Percentiles rank a stretch among this genome's conserved stretches.
These are phyloP conservation scores for Delphinella strobiligena DNA, from an alignment of 2,329 filamentous ascomycete species.

Conservation along the genomic window DNA sequence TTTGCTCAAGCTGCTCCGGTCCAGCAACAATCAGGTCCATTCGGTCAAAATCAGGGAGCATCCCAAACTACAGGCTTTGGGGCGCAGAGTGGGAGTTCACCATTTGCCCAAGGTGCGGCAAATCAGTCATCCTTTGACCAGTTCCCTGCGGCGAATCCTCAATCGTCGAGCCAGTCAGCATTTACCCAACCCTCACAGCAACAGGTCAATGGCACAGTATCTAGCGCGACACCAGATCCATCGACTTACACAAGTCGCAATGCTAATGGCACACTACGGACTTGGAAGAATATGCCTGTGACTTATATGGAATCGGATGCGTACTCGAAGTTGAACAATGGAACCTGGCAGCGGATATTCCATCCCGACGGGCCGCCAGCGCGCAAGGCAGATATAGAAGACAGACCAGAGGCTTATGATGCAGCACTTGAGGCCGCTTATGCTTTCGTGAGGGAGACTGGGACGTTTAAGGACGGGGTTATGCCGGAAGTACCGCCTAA, in stretches of 20 bases:
- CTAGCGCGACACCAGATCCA: slow-evolving; percentile 15
- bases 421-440: slow-evolving; percentile 52
- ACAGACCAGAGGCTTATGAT: slow-evolving; percentile 45
- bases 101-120: slow-evolving; percentile 19
- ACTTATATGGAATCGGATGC: slow-evolving; percentile 44
- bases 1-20: not conserved
- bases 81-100: too few species aligned
- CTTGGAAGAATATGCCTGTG: slow-evolving; percentile 54
- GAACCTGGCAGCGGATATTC: slow-evolving; percentile 54
- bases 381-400: slow-evolving; percentile 45
- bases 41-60: not conserved
- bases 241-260: slow-evolving; percentile 34
- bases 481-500: slow-evolving; percentile 71
- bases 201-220: slow-evolving; percentile 8
- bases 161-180: not conserved
- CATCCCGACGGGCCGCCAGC: slow-evolving; percentile 58
- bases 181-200: slow-evolving; percentile 3
- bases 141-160: slow-evolving; percentile 4
- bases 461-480: slow-evolving; percentile 54
- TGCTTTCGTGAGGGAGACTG: slow-evolving; percentile 49
- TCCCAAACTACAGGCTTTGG: too few species aligned
- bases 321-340: slow-evolving; percentile 40
- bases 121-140: slow-evolving; percentile 12
- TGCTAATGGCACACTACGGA: slow-evolving; percentile 35
- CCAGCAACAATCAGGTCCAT: not conserved